A percentile compares a stretch with the other conserved stretches of the same genome.
Conservation (phyloP, 2,329 filamentous ascomycete genomes). For the Fusarium sp. region DNA sequence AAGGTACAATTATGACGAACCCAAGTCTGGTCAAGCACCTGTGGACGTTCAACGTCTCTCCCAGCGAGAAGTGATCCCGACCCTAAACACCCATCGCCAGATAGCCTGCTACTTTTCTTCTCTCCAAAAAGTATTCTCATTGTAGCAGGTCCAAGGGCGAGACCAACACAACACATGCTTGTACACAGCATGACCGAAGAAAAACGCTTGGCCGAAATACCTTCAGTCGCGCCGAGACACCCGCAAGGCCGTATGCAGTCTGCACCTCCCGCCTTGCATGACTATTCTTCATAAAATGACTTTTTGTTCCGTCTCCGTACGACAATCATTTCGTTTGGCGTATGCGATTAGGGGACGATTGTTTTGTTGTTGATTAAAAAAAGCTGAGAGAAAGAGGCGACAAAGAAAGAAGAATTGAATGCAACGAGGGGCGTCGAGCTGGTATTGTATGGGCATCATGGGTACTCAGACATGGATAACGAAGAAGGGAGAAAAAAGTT, state of each 20-base stretch:
- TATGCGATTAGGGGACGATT: conserved; percentile 56
- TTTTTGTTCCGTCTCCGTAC: conserved; percentile 52
- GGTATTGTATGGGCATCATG: conserved; percentile 74
- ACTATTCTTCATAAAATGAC: conserved; percentile 56
- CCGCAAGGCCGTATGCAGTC: conserved; percentile 49
- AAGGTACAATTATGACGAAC: conserved; percentile 49
- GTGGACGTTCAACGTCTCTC: conserved; percentile 39
- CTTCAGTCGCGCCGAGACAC: conserved; percentile 37
- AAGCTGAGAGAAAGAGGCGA: conserved; percentile 55
- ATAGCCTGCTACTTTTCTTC: conserved; percentile 40
- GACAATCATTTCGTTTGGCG: conserved; percentile 54
- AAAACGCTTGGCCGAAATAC: conserved; percentile 34
- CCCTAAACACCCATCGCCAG: conserved; percentile 38
- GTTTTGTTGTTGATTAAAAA: conserved; percentile 58
- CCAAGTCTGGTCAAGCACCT: conserved; percentile 45
- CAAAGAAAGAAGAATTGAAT: conserved; percentile 61
- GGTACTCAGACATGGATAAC: conserved; percentile 71
- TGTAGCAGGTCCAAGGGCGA: conserved; percentile 35
- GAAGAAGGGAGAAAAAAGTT: conserved; percentile 51
- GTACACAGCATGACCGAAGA: conserved; percentile 22
- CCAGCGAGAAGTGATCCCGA: conserved; percentile 26
- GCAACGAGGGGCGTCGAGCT: conserved; percentile 69
- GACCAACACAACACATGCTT: conserved; percentile 20
- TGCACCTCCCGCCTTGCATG: conserved; percentile 53
- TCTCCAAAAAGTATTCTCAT: conserved; percentile 38